phyloP scores from a whole-genome alignment of 2,329 filamentous ascomycete genomes.

The Thelonectria olida region DNA sequence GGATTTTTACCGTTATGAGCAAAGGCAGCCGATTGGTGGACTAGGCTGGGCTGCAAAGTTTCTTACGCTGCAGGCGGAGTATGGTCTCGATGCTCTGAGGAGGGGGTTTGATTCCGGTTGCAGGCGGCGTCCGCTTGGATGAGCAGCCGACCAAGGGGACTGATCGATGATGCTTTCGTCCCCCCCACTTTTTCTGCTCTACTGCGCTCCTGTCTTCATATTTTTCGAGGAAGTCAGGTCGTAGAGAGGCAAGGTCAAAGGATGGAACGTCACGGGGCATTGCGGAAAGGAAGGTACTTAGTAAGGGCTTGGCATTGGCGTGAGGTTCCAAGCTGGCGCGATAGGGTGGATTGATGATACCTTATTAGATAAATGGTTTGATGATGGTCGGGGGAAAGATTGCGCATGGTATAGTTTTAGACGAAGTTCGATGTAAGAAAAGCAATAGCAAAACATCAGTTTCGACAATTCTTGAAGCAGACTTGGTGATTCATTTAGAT shows the following conservation, averaged over 20 bases:
- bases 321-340: too few relatives aligned
- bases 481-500: too few relatives aligned
- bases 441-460: conserved; percentile 11
- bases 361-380: too few relatives aligned
- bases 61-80: conserved; percentile 25
- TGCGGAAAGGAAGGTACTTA: too few relatives aligned
- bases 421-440: conserved; percentile 18
- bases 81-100: conserved; percentile 10
- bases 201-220: too few relatives aligned
- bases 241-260: too few relatives aligned
- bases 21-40: conserved; percentile 36
- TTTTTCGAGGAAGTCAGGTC: too few relatives aligned
- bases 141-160: conserved; percentile 4
- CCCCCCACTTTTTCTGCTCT: conserved; percentile 19
- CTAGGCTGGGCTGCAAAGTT: conserved; percentile 32
- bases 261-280: too few relatives aligned
- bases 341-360: too few relatives aligned
- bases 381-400: conserved; percentile 24
- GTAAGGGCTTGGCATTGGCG: too few relatives aligned
- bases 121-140: too few relatives aligned
- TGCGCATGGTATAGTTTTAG: conserved; percentile 23
- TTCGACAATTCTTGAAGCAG: not conserved
- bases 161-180: conserved; percentile 28
- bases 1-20: conserved; percentile 30
- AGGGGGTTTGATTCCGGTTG: conserved; percentile 8